These are phyloP conservation scores for Bryopsis sp. DNA, from an alignment of 139 green algal species.

Conservation along the genomic window DNA sequence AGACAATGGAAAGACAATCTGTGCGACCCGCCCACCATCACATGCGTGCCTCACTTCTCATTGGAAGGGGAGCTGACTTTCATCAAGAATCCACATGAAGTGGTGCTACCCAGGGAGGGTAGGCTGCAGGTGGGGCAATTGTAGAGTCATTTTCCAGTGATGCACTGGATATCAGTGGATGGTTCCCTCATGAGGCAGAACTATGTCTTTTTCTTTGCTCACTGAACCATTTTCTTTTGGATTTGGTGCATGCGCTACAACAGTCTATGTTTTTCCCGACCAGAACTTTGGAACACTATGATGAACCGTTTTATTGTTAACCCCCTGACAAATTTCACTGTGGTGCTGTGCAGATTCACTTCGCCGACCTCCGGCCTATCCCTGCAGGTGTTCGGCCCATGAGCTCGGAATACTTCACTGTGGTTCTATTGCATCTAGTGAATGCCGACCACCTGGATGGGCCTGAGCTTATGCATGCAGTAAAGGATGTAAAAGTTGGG, in stretches of 20 bases:
- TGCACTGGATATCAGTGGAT: no score
- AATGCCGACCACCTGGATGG: background rate
- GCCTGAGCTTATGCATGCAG: background rate
- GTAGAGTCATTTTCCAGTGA: no score
- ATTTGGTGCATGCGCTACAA: no score
- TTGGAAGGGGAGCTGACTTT: conserved; percentile 4
- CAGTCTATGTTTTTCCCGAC: no score
- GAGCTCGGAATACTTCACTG: background rate
- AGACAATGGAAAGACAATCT: conserved; percentile 5
- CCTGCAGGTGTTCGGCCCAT: background rate
- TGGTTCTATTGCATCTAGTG: background rate
- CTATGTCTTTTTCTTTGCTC: no score
- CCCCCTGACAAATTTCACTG: background rate
- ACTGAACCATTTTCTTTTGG: no score
- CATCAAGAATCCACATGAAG: conserved; percentile 7
- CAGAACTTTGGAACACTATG: no score
- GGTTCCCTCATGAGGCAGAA: no score
- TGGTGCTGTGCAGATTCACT: background rate
- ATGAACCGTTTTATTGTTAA: no score
- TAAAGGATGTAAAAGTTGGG: background rate
- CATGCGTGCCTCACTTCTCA: background rate
- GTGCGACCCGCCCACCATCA: background rate
- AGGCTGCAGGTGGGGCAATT: conserved; percentile 17
- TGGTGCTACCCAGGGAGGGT: conserved; percentile 10
- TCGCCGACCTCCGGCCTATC: conserved; percentile 13